Conservation (phyloP, 1,139 yeast genomes). For the Kodamaea sp. region DNA sequence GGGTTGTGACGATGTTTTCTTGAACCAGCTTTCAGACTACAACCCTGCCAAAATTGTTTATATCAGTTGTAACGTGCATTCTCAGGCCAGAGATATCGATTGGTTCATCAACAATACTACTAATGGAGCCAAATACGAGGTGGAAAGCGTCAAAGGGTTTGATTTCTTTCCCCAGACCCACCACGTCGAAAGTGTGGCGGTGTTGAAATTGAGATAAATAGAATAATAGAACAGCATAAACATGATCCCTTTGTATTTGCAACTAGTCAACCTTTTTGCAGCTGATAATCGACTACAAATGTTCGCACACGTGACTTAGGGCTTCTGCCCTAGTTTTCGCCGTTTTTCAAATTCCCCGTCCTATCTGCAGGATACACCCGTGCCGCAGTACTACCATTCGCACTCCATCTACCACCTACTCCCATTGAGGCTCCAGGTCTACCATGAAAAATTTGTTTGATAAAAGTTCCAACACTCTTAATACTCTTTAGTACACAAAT, state of each 20-base stretch:
- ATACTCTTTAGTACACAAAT: slow-evolving; percentile 12
- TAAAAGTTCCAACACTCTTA: slow-evolving; percentile 2
- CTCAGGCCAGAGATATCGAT: slow-evolving; percentile 92
- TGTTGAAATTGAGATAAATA: slow-evolving; percentile 34
- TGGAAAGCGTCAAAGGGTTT: slow-evolving; percentile 88
- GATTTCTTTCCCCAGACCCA: slow-evolving; percentile 98
- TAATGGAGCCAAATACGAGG: slow-evolving; percentile 60
- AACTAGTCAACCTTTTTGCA: neutral
- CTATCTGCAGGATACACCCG: slow-evolving; percentile 10
- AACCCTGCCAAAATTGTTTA: slow-evolving; percentile 86
- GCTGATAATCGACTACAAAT: too few relatives aligned
- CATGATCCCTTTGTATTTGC: neutral
- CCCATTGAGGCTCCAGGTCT: slow-evolving; percentile 2
- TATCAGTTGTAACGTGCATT: slow-evolving; percentile 95
- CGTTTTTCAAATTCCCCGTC: slow-evolving; percentile 3
- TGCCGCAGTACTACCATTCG: slow-evolving; percentile 10
- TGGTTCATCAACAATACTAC: slow-evolving; percentile 71
- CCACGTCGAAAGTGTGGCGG: slow-evolving; percentile 96
- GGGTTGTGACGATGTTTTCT: slow-evolving; percentile 88
- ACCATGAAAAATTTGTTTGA: slow-evolving; percentile 12
- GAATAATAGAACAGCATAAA: neutral
- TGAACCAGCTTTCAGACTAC: slow-evolving; percentile 80
- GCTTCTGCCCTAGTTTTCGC: slow-evolving; percentile 19
- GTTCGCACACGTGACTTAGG: slow-evolving; percentile 15
- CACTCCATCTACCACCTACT: too few relatives aligned